phyloP scores from a whole-genome alignment of 257 asterid genomes.

The Gardenia jasminoides region DNA sequence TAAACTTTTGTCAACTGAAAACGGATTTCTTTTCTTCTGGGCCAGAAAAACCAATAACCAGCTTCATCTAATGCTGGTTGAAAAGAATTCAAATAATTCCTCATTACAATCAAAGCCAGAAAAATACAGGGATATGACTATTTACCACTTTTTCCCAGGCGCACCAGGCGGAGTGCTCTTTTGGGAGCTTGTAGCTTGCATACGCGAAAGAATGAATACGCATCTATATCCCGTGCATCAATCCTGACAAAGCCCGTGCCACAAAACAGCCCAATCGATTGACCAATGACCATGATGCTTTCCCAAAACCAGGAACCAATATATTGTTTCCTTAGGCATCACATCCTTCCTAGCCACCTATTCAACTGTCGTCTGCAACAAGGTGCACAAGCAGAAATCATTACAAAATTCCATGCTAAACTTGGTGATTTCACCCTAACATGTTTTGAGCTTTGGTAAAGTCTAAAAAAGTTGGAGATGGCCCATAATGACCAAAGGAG shows the following conservation, averaged over 20 bases:
- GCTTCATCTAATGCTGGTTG: slow-evolving; percentile 19
- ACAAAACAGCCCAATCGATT: background rate
- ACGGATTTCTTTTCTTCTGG: slow-evolving; percentile 1
- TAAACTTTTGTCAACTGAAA: background rate
- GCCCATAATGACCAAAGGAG: background rate
- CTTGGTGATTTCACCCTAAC: background rate
- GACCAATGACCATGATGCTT: slow-evolving; percentile 2
- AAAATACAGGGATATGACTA: slow-evolving; percentile 1
- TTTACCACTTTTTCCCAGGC: background rate
- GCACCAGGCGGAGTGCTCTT: background rate
- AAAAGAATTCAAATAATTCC: slow-evolving; percentile 15
- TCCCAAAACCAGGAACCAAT: slow-evolving; percentile 4
- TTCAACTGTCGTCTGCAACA: slow-evolving; percentile 43
- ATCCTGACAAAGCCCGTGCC: background rate
- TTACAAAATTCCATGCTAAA: background rate
- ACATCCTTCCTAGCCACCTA: background rate
- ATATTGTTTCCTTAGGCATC: slow-evolving; percentile 2
- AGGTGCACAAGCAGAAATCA: background rate
- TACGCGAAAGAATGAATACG: background rate
- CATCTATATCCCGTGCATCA: background rate
- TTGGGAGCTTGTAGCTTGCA: background rate
- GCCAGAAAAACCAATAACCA: slow-evolving; percentile 14
- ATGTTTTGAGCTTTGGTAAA: no score
- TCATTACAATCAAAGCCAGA: slow-evolving; percentile 2
- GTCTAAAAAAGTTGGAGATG: background rate